A percentile compares a stretch with the other conserved stretches of the same genome.
These are phyloP conservation scores for Wolfiporia cocos DNA, from an alignment of 1,284 basidiomycete species.

Conservation along the genomic window DNA sequence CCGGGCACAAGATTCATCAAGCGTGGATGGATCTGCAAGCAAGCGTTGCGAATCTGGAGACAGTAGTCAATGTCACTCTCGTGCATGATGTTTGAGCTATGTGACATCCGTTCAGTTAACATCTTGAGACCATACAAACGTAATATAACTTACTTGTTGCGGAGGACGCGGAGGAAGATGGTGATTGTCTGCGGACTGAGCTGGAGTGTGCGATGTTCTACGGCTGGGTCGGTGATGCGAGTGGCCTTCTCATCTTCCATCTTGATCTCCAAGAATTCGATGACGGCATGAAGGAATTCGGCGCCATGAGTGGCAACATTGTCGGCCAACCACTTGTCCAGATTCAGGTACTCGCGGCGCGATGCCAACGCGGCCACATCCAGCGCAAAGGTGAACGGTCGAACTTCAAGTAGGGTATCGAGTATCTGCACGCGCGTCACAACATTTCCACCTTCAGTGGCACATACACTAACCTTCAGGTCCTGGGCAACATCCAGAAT, in stretches of 20 bases:
- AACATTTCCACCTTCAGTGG: background rate
- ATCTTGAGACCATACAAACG: too few relatives aligned
- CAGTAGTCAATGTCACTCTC: slow-evolving; percentile 84
- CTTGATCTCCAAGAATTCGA: slow-evolving; percentile 87
- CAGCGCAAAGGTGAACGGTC: slow-evolving; percentile 83
- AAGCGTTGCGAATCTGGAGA: slow-evolving; percentile 89
- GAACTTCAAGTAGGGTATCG: slow-evolving; percentile 82
- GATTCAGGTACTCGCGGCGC: slow-evolving; percentile 88
- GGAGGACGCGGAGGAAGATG: slow-evolving; percentile 84
- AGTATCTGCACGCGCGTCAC: slow-evolving; percentile 55
- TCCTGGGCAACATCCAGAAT: slow-evolving; percentile 96
- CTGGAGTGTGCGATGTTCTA: slow-evolving; percentile 77
- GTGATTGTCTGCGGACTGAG: slow-evolving; percentile 85
- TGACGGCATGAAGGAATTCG: slow-evolving; percentile 84
- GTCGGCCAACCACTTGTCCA: slow-evolving; percentile 95
- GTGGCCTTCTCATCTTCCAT: slow-evolving; percentile 84
- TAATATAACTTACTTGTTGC: slow-evolving; percentile 67
- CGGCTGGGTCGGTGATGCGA: slow-evolving; percentile 71
- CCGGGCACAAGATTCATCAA: slow-evolving; percentile 94
- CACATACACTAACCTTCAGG: slow-evolving; percentile 60
- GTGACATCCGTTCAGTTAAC: slow-evolving; percentile 4
- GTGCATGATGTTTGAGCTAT: slow-evolving; percentile 60
- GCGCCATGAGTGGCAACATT: slow-evolving; percentile 76
- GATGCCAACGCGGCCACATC: slow-evolving; percentile 94
- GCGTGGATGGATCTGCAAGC: slow-evolving; percentile 93